These are phyloP conservation scores for Neophaeococcomyces aloes DNA, from an alignment of 2,329 filamentous ascomycete genomes.

Conservation along the genomic window DNA sequence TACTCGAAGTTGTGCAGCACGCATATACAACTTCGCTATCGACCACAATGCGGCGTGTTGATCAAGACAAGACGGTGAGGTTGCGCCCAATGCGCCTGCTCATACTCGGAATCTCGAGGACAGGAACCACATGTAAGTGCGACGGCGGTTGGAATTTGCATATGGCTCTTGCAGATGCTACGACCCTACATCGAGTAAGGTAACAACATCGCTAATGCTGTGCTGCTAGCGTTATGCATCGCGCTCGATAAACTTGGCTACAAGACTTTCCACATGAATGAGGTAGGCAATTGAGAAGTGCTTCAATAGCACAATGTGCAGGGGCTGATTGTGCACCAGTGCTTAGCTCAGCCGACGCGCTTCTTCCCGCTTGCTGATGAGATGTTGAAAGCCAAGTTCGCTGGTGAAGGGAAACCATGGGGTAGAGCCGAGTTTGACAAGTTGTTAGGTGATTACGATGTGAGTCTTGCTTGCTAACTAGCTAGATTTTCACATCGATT, in stretches of 20 bases:
- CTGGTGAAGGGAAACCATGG: slow-evolving; percentile 1
- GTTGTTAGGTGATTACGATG: slow-evolving; percentile 24
- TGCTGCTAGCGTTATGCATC: neutral
- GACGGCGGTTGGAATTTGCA: no score
- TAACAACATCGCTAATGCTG: no score
- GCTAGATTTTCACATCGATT: neutral
- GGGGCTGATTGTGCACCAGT: neutral
- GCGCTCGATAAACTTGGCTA: slow-evolving; percentile 3
- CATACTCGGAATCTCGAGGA: slow-evolving; percentile 57
- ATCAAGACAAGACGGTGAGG: neutral
- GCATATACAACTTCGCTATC: no score
- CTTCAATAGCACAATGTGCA: neutral
- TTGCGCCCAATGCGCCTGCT: slow-evolving; percentile 56
- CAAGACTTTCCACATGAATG: slow-evolving; percentile 5
- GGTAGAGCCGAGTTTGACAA: slow-evolving; percentile 23
- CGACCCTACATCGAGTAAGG: no score
- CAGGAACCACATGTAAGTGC: slow-evolving; percentile 42
- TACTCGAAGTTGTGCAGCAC: no score
- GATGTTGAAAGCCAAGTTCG: slow-evolving; percentile 8
- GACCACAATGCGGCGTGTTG: no score
- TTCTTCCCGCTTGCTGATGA: neutral
- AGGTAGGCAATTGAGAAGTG: neutral
- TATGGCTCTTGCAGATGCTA: no score
- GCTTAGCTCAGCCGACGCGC: neutral
- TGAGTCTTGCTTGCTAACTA: neutral